Base-by-base conservation (phyloP, 306 rosid species). In the Quercus aquifolioides region DNA sequence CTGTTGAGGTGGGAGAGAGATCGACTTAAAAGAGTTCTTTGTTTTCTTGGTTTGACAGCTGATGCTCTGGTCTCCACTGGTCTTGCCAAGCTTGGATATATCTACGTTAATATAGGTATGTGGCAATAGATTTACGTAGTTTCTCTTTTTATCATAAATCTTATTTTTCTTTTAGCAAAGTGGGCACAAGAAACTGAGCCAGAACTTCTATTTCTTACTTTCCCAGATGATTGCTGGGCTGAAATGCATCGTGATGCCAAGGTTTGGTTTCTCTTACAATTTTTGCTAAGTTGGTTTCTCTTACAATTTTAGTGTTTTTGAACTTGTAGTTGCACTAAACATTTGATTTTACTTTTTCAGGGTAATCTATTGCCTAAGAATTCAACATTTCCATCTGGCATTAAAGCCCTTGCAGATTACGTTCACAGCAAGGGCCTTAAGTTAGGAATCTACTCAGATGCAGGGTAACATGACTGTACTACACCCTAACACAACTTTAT, bases 151-250 rank as follows among this genome's bases (percentile, higher is more conserved):
- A 5, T 12, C 17, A 5, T 41, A 19, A 74, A n/a, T 8, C 17
- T 57, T 35, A 0, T 0, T 3, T 30, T 68, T 68, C 52, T 19
- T 69, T 64, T 56, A 56, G 80, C n/a, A 62, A 79, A 74, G 57
- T 51, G 69, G 43, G 15, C 71, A 58, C 69, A 69, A 52, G 28
- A 12, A 20, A n/a, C 54, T 55, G 60, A 73, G 31, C 63, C 54
- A 74, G 10, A 73, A 58, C 12, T 21, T 2, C 43, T 69, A 25
- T 52, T 73, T 74, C 68, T 43, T 15, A 26, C 62, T 81, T 38
- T 4, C 73, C 75, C 77, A 95, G 99, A 95, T 91, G 99, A 93
- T 88, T 95, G 98, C 81, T 95, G 99, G 99, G 99, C 98, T 25
- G 99, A 95, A 84, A 19, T 89, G 38, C 73, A 84, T 84, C 88